Evolutionary conservation across 1,284 basidiomycete genomes (phyloP), one percentile per base, ranked within the genome.

Genomic region (Marasmius fiardii): DNA sequence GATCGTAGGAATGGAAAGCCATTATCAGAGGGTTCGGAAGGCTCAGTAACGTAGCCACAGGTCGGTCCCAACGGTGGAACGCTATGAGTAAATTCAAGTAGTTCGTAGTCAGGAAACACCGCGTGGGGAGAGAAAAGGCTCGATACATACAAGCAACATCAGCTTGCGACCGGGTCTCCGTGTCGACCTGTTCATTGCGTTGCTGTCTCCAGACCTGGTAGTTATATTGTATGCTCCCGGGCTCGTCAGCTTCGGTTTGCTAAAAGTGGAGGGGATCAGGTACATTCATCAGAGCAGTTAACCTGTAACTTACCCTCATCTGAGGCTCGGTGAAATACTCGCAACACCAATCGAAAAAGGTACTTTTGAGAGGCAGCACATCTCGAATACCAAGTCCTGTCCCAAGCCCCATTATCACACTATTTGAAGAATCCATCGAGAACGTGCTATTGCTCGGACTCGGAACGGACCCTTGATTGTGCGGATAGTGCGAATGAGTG

Each of bases 311-410:
- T 65, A 94, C 92, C 76, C 93, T 88, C 95, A 98, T 97, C 71
- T 97, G 96, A 3, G 96, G 95, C 71, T 98, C 95, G 60, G 92
- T 95, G 76, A 98, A 99, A 70, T 98, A 98, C 68, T 98, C 95
- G 65, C 88, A 86, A 58, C 93, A 95, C 93, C 94, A 98, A 66
- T 97, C 95, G 68, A 92, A 99, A 71, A 94, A 95, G 1, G 85
- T 82, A 65, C 92, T 95, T 73, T 93, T 94, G 63, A 99, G 74
- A 0, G 96, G 96, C 58, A 99, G 73, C 8, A 83, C 79, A 62
- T 91, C 87, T 48, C 83, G 75, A 49, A 91, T 82, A 3, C 83
- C 83, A 14, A 80, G 74, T 12, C 89, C 88, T 14, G 88, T 91
- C 2, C 88, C 89, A 24, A 90, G 68, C 2, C 88, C 89, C 33